Evolutionary conservation across 352 stramenopile species (phyloP).

Genomic region (Thalassiosira sp.): DNA sequence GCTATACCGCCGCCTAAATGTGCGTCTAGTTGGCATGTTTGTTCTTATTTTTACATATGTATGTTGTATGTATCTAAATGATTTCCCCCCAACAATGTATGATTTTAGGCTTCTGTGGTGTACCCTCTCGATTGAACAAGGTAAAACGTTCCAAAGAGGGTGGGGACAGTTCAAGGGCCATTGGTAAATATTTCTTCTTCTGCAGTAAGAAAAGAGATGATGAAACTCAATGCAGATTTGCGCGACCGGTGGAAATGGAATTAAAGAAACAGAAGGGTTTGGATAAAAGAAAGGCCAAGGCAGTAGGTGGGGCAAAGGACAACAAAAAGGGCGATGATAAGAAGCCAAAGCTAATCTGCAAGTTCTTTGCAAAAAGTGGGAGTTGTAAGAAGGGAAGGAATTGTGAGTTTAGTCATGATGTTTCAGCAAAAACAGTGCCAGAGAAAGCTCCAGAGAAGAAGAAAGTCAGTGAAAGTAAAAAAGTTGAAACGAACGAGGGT

Average conservation of each 20-base stretch:
- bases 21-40: slow-evolving; percentile 2
- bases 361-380: slow-evolving; percentile 57
- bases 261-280: slow-evolving; percentile 44
- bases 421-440: slow-evolving; percentile 11
- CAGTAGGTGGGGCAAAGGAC: slow-evolving; percentile 4
- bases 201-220: slow-evolving; percentile 59
- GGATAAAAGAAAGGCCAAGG: slow-evolving; percentile 1
- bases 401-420: slow-evolving; percentile 61
- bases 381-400: slow-evolving; percentile 59
- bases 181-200: slow-evolving; percentile 80
- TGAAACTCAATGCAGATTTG: slow-evolving; percentile 69
- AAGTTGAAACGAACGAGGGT: slow-evolving; percentile 15
- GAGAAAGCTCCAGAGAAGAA: slow-evolving; percentile 1
- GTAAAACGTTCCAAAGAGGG: slow-evolving; percentile 63
- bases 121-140: slow-evolving; percentile 66
- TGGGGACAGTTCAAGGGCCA: slow-evolving; percentile 57
- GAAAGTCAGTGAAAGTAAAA: slow-evolving; percentile 4
- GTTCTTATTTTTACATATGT: not conserved
- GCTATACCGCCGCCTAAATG: slow-evolving; percentile 62
- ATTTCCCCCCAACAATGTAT: not conserved
- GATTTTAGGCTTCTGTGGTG: slow-evolving; percentile 51
- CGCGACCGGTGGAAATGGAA: slow-evolving; percentile 59
- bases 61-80: not conserved
- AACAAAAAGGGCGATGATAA: slow-evolving; percentile 2
- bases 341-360: slow-evolving; percentile 38